phyloP scores from a whole-genome alignment of 768 basidiomycete genomes.

The Panaeolus papilionaceus region DNA sequence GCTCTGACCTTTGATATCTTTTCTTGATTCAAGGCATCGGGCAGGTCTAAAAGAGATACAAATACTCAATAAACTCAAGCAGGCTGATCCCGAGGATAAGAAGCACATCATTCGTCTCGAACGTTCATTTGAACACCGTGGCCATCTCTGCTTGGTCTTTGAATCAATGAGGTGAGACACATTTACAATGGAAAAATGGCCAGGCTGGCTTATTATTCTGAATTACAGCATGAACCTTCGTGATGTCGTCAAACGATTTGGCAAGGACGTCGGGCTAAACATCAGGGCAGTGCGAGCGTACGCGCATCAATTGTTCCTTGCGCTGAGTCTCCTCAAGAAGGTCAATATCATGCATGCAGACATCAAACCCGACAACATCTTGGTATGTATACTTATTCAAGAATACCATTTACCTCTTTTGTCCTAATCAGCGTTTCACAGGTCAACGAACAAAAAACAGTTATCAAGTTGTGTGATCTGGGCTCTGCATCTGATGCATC shows the following conservation, averaged over 20 bases:
- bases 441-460: conserved; percentile 95
- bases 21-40: conserved; percentile 71
- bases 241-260: conserved; percentile 97
- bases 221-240: conserved; percentile 90
- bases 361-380: conserved; percentile 97
- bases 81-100: conserved; percentile 95
- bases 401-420: not conserved
- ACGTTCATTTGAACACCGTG: conserved; percentile 95
- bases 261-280: conserved; percentile 96
- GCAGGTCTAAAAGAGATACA: conserved; percentile 92
- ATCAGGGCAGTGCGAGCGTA: conserved; percentile 99
- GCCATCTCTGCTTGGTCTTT: conserved; percentile 95
- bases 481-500: conserved; percentile 96
- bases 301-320: conserved; percentile 93
- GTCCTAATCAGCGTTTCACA: conserved; percentile 34
- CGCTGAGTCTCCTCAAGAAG: conserved; percentile 85
- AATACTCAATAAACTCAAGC: conserved; percentile 85
- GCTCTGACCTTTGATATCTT: not conserved
- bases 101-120: conserved; percentile 95
- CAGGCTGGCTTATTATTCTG: not conserved
- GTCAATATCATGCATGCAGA: conserved; percentile 97
- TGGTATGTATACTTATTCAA: conserved; percentile 59
- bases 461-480: conserved; percentile 93
- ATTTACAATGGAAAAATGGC: not conserved
- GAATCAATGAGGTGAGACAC: conserved; percentile 82